phyloP scores from a whole-genome alignment of 2,329 filamentous ascomycete genomes.

The Fusarium xyrophilum region DNA sequence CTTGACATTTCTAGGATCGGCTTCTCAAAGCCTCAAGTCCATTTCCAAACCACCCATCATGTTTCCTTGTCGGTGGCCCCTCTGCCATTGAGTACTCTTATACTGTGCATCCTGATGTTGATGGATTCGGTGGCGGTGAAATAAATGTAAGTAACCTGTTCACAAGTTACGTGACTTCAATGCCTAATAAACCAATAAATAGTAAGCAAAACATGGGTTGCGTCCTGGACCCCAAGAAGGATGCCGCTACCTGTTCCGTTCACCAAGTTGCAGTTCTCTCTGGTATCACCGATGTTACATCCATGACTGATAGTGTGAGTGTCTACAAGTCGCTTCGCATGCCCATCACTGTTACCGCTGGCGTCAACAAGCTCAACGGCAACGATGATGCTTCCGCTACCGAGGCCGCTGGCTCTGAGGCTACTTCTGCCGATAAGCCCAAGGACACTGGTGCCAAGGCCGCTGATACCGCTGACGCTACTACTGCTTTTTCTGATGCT shows the following conservation, averaged over 20 bases:
- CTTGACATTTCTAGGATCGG: no score
- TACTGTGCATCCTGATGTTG: conserved; percentile 1
- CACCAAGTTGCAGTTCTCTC: neutral
- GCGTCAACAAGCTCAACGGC: conserved; percentile 46
- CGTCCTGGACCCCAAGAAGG: conserved; percentile 37
- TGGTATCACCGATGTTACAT: neutral
- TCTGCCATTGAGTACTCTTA: conserved; percentile 13
- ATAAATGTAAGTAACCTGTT: conserved; percentile 27
- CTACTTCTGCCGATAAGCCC: conserved; percentile 29
- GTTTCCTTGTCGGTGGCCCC: conserved; percentile 30
- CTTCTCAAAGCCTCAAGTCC: no score
- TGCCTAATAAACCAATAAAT: conserved; percentile 10
- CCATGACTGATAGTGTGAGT: neutral
- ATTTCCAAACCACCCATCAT: no score
- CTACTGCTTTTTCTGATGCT: conserved; percentile 16
- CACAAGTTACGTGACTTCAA: neutral
- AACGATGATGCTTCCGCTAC: conserved; percentile 24
- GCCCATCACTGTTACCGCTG: conserved; percentile 50
- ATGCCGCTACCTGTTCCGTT: conserved; percentile 37
- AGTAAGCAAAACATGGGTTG: conserved; percentile 37
- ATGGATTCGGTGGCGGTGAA: conserved; percentile 13
- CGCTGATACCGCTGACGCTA: conserved; percentile 7
- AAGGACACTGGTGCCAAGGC: conserved; percentile 22
- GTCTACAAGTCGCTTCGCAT: conserved; percentile 32
- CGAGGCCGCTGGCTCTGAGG: conserved; percentile 5